Base-by-base conservation (phyloP, 441 rosid species). In the Gossypium trilobum region DNA sequence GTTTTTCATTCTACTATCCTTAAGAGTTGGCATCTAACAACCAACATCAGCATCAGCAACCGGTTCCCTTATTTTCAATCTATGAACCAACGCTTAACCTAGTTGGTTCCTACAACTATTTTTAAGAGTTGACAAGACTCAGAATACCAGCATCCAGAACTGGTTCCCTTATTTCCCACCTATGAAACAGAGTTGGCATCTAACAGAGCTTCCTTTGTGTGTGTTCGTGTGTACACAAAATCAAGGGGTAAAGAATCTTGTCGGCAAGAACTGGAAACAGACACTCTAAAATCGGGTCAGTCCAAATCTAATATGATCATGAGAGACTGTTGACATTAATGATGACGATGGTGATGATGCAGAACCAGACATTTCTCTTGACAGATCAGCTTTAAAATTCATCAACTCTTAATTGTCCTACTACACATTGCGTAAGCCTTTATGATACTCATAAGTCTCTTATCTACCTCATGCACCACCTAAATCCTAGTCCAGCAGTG, bases 301-400 rank as follows among this genome's bases (percentile, higher is more conserved):
- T 39, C 64, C 57, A 48, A 63, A 39, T 39, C 71, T 51, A 14
- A 19, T n/a, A 71, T 68, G 27, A 19, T 16, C 46, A 20, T 17
- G 4, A 23, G 60, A 64, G 56, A 69, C 27, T 59, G 68, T 13
- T 44, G 58, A 22, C 2, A 19, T 69, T 42, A 46, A 81, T 64
- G 60, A 56, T 20, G 31, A 56, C 23, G 60, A 23, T 70, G 63
- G 23, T 20, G 31, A 56, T 56, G 61, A 23, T 70, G 63, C 64
- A 71, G 57, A 27, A 62, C 52, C 39, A 58, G 20, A 44, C 6
- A 33, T 58, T 39, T 19, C 60, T 75, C 2, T 56, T 10, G 61
- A 56, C 31, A 56, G 61, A 48, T 56, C 61, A 56, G 61, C 31
- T 56, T 67, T 22, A 19, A 46, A 23, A 72, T 33, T 68, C 54